Evolutionary conservation across 306 rosid genomes (phyloP), one percentile per base, ranked within the genome.

Genomic region (Quercus rubra): DNA sequence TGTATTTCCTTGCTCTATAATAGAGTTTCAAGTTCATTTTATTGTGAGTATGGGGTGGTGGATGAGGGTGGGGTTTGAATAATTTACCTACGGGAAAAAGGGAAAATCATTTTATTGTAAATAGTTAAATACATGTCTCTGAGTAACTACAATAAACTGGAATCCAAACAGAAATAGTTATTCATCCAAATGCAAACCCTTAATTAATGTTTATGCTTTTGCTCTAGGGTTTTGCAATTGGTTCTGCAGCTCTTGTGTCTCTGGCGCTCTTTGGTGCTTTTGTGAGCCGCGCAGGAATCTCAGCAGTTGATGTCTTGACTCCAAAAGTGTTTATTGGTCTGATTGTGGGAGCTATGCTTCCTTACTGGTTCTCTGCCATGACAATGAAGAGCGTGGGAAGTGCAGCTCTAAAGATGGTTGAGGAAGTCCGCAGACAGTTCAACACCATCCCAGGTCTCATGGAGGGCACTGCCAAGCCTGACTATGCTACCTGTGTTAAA

Each of bases 281-380:
- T 71, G 99, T 91, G 83, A 96, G 99, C 89, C 94, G 94, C 30
- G 99, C 97, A 41, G 78, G 77, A 23, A 89, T 96, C 74, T 15
- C 88, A 14, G 83, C 89, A 0, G 99, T 96, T 35, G 96, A 96
- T 64, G 97, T 93, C 69, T 72, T 96, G 90, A 90, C 97, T 31
- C 97, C 98, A 12, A 93, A 91, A 84, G 99, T 96, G 81, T 88
- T 96, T 30, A 96, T 96, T 73, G 98, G 98, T 74, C 80, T 93
- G 83, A 66, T 93, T 8, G 98, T 91, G 58, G 98, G 99, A 51
- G 93, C 98, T 0, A 96, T 96, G 99, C 97, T 96, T 79, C 99
- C 99, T 2, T 96, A 93, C 81, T 96, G 99, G 98, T 96, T 96
- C 86, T 96, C 98, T 66, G 96, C 99, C 79, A 96, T 93, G 98